These are phyloP conservation scores for Candida rishiriensis DNA, from an alignment of 805 yeast species.

Conservation along the genomic window DNA sequence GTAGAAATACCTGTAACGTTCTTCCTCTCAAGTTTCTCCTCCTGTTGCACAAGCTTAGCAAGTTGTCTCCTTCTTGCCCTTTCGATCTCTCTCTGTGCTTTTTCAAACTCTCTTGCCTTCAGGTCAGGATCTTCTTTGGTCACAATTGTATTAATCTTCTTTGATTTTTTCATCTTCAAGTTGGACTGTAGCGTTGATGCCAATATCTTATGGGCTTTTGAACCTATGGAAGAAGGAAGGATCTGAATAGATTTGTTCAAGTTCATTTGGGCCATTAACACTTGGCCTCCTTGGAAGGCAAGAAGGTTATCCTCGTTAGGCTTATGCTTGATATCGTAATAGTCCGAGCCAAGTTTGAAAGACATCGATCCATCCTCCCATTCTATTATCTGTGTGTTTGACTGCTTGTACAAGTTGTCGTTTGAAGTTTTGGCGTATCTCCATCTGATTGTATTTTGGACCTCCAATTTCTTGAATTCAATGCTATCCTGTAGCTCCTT, in stretches of 20 bases:
- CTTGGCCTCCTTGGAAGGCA: slow-evolving; percentile 66
- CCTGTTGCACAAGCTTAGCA: slow-evolving; percentile 47
- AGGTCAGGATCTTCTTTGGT: slow-evolving; percentile 63
- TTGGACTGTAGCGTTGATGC: slow-evolving; percentile 62
- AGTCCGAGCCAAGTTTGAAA: slow-evolving; percentile 80
- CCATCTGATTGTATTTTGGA: slow-evolving; percentile 82
- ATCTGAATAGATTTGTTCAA: slow-evolving; percentile 65
- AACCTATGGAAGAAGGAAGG: slow-evolving; percentile 86
- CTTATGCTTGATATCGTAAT: slow-evolving; percentile 69
- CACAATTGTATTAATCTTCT: slow-evolving; percentile 46
- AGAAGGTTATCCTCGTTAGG: slow-evolving; percentile 68
- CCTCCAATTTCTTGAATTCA: slow-evolving; percentile 28
- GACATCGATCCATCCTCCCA: slow-evolving; percentile 95
- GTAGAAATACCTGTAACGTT: slow-evolving; percentile 9
- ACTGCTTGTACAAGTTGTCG: slow-evolving; percentile 73
- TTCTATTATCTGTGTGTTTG: slow-evolving; percentile 83
- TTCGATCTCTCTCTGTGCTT: slow-evolving; percentile 57
- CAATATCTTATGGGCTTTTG: slow-evolving; percentile 75
- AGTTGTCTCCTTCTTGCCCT: slow-evolving; percentile 62
- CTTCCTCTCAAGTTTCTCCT: slow-evolving; percentile 50
- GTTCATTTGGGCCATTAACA: slow-evolving; percentile 64
- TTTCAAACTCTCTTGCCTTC: slow-evolving; percentile 63
- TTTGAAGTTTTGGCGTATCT: slow-evolving; percentile 74
- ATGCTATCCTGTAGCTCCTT: slow-evolving; percentile 50
- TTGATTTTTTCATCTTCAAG: slow-evolving; percentile 41